Percentiles rank a stretch among this genome's conserved stretches.
Evolutionary conservation across 2,329 filamentous ascomycete species (phyloP).

Genomic region (Alternaria triticina): DNA sequence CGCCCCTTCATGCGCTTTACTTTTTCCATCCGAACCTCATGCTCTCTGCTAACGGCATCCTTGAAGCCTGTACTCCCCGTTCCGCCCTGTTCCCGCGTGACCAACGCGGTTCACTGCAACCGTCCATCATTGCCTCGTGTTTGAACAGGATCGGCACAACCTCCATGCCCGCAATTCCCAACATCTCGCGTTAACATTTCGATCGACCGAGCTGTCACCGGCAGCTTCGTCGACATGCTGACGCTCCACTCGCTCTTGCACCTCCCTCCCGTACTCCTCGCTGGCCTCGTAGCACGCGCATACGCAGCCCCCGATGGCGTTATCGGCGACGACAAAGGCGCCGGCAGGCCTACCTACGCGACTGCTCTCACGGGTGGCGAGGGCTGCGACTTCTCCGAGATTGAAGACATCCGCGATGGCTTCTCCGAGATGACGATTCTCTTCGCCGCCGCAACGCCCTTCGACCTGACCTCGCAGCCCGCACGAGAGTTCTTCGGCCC

Average conservation of each 20-base stretch:
- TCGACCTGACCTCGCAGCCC: slow-evolving; percentile 29
- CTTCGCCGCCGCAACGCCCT: slow-evolving; percentile 33
- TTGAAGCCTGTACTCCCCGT: not conserved
- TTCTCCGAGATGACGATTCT: slow-evolving; percentile 43
- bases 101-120: not conserved
- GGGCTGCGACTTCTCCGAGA: slow-evolving; percentile 32
- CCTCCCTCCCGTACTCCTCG: slow-evolving; percentile 30
- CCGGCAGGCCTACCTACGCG: slow-evolving; percentile 21
- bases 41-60: slow-evolving; percentile 1
- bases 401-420: slow-evolving; percentile 36
- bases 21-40: not conserved
- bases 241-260: slow-evolving; percentile 24
- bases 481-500: slow-evolving; percentile 40
- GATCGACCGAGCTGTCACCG: slow-evolving; percentile 4
- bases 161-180: slow-evolving; percentile 5
- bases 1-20: slow-evolving; percentile 9
- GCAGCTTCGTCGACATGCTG: slow-evolving; percentile 27
- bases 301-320: slow-evolving; percentile 31
- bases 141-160: slow-evolving; percentile 7
- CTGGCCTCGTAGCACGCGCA: slow-evolving; percentile 26
- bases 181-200: not conserved
- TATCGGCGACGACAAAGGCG: slow-evolving; percentile 32
- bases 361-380: slow-evolving; percentile 41
- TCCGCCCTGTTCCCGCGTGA: not conserved
- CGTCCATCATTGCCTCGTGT: not conserved